Evolutionary conservation across 1,284 basidiomycete genomes (phyloP).

Genomic region (Jaminaea rosea): DNA sequence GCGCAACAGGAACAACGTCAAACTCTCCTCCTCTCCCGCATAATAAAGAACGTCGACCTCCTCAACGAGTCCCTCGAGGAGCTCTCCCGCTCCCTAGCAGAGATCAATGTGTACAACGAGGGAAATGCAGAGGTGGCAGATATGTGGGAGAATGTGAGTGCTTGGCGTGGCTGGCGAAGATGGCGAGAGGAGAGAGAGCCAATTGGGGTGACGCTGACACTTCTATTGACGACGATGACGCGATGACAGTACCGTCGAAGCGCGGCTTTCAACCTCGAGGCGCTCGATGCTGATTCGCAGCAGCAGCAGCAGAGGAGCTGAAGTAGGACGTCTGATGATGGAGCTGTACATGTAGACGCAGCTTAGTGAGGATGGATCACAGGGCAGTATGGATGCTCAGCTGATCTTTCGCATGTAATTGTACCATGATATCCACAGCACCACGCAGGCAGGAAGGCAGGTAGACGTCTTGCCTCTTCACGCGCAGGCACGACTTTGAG

Average conservation of each 20-base stretch:
- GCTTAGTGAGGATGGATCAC: too few species aligned
- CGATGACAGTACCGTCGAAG: slow-evolving; percentile 34
- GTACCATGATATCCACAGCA: too few species aligned
- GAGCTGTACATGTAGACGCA: too few species aligned
- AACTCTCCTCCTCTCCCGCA: slow-evolving; percentile 75
- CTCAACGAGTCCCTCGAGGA: slow-evolving; percentile 51
- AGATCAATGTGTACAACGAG: slow-evolving; percentile 44
- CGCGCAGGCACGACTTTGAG: too few species aligned
- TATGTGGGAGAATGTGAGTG: slow-evolving; percentile 40
- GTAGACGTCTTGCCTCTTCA: too few species aligned
- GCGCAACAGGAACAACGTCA: slow-evolving; percentile 76
- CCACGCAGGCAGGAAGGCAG: too few species aligned
- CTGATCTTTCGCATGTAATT: too few species aligned
- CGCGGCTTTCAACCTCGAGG: slow-evolving; percentile 41
- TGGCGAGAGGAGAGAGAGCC: neutral
- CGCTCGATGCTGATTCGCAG: slow-evolving; percentile 17
- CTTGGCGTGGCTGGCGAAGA: too few species aligned
- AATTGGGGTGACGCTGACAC: too few species aligned
- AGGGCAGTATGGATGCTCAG: too few species aligned
- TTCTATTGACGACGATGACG: neutral
- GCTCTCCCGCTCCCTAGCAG: slow-evolving; percentile 64
- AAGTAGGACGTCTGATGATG: too few species aligned
- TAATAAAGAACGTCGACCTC: slow-evolving; percentile 76
- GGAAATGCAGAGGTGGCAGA: slow-evolving; percentile 37
- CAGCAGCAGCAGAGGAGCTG: neutral